Conservation (phyloP, 768 basidiomycete genomes). For the Hygrophorus pudorinus region DNA sequence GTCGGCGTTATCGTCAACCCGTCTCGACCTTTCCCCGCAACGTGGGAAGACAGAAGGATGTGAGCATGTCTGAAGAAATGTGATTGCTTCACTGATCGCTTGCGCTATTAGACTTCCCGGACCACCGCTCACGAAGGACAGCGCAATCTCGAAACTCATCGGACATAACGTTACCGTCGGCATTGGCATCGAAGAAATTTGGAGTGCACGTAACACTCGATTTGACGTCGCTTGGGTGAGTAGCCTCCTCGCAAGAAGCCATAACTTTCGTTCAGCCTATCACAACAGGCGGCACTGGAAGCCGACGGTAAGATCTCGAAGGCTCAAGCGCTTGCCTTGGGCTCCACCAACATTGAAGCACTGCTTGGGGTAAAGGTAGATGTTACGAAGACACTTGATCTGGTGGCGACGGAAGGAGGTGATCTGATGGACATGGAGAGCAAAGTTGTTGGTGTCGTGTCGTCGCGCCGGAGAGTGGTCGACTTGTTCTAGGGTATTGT, state of each 20-base stretch:
- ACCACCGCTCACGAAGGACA: slow-evolving; percentile 53
- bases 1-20: slow-evolving; percentile 43
- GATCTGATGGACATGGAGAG: slow-evolving; percentile 37
- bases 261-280: not conserved
- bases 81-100: slow-evolving; percentile 17
- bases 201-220: slow-evolving; percentile 57
- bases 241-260: slow-evolving; percentile 5
- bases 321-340: slow-evolving; percentile 35
- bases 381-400: slow-evolving; percentile 30
- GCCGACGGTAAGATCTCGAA: slow-evolving; percentile 28
- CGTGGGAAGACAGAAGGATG: slow-evolving; percentile 67
- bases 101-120: slow-evolving; percentile 44
- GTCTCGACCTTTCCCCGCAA: slow-evolving; percentile 56
- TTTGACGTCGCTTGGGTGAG: slow-evolving; percentile 80
- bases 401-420: slow-evolving; percentile 48
- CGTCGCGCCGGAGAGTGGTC: slow-evolving; percentile 22
- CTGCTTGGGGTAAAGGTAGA: slow-evolving; percentile 26
- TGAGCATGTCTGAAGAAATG: slow-evolving; percentile 22
- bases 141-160: slow-evolving; percentile 48
- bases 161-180: slow-evolving; percentile 65
- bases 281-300: slow-evolving; percentile 33
- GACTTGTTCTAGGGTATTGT: slow-evolving; percentile 2
- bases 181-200: slow-evolving; percentile 51
- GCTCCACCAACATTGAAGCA: slow-evolving; percentile 34
- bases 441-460: slow-evolving; percentile 46